Base-by-base conservation (phyloP, 2,329 filamentous ascomycete genomes). In the Acarospora socialis region DNA sequence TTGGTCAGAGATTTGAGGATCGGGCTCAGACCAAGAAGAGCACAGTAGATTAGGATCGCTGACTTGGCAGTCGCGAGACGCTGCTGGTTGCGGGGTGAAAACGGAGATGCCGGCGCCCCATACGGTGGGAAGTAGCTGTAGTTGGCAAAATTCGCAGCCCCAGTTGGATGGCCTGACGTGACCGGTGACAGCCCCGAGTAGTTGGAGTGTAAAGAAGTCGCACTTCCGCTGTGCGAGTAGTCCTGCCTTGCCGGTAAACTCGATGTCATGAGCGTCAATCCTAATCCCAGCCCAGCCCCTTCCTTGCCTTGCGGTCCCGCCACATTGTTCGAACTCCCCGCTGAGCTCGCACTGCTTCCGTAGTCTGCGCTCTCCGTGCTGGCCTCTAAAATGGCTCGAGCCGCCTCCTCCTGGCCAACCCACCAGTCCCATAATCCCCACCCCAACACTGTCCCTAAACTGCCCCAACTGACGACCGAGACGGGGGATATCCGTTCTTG, bases 1-100 rank as follows among this genome's bases (percentile, higher is more conserved):
- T 71, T 72, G 1, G 90, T 98, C n/a, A 98, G 70, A 2, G 86
- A 94, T 55, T 94, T 94, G 39, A 98, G 73, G 42, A 98, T 95
- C 0, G 90, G 90, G 24, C 82, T 92, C 3, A 98, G 68, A 7
- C 87, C 90, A 3, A 95, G 72, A 9, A 98, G 67, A 3, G 84
- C 86, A 44, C 80, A 92, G 59, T 92, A 94, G 47, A 95, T 95
- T 30, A 95, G 68, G 21, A 92, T 65, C 0, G 86, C 86, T 0
- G 86, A 94, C 57, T 95, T 95, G 44, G 86, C 74, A 1, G 90
- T 94, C 20, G 78, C 74, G 4, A 94, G 53, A 3, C 74, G 67
- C 39, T 74, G 68, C 39, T 73, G 69, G 41, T 68, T 73, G 23
- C 69, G 57, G 3, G 64, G 58, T 4, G 70, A 68, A 13, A 71